Evolutionary conservation across 2,329 filamentous ascomycete genomes (phyloP).

Genomic region (Sarocladium brachiariae): DNA sequence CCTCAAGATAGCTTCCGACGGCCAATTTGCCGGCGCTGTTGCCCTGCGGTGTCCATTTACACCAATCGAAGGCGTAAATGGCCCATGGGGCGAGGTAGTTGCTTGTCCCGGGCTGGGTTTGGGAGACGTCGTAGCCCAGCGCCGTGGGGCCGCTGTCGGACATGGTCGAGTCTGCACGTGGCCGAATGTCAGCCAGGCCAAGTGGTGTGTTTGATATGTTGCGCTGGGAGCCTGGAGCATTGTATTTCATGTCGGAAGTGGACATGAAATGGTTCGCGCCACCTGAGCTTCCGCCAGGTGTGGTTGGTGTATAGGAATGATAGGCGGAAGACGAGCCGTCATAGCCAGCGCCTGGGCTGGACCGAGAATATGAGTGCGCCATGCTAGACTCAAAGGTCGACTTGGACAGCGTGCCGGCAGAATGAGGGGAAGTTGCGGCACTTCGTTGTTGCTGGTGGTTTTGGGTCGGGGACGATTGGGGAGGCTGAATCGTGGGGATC

Average conservation of each 20-base stretch:
- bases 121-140: slow-evolving; percentile 58
- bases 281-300: slow-evolving; percentile 44
- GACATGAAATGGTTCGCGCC: slow-evolving; percentile 59
- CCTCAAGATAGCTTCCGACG: slow-evolving; percentile 91
- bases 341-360: slow-evolving; percentile 64
- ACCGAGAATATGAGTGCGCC: slow-evolving; percentile 74
- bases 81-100: slow-evolving; percentile 94
- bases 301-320: slow-evolving; percentile 54
- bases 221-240: slow-evolving; percentile 50
- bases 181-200: slow-evolving; percentile 85
- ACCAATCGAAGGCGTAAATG: slow-evolving; percentile 97
- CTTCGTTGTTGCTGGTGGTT: slow-evolving; percentile 26
- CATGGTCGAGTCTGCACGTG: slow-evolving; percentile 74
- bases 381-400: slow-evolving; percentile 48
- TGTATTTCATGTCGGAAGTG: slow-evolving; percentile 48
- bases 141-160: slow-evolving; percentile 62
- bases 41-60: slow-evolving; percentile 85
- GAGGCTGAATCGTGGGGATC: slow-evolving; percentile 39
- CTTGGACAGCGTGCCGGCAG: slow-evolving; percentile 57
- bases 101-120: slow-evolving; percentile 65
- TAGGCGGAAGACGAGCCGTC: slow-evolving; percentile 47
- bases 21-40: slow-evolving; percentile 86
- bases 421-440: not conserved
- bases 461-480: slow-evolving; percentile 24
- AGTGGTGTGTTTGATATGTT: slow-evolving; percentile 76